Base-by-base conservation (phyloP, 108 stramenopile species). In the Nitzschia putrida region DNA sequence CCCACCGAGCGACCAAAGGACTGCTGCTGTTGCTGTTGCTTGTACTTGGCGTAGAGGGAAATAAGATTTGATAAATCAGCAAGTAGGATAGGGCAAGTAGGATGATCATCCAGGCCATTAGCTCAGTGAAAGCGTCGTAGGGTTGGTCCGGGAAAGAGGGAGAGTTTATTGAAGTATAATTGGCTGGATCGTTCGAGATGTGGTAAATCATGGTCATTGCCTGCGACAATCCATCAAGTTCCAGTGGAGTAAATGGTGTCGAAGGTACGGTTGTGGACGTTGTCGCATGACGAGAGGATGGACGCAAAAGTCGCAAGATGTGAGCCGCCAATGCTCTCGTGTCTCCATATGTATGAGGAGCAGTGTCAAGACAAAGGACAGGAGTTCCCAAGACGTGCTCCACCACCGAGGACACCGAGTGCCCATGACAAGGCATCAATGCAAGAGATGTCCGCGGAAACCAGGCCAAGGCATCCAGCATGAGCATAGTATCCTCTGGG, bases 31-130 rank as follows among this genome's bases (percentile, higher is more conserved):
- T 34, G 29, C 29, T 34, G 29, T 4, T 34, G 4, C 29, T 34
- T 1, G 29, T 4, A 34, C 29, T 34, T 34, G 29, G 4, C 4
- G 29, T 34, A 34, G 29, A 34, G 29, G 29, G 29, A 34, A 34
- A 34, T 4, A 34, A 4, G 29, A 34, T 34, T 34, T 34, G 29
- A 34, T 34, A 4, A 4, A 34, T 34, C 29, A 34, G 29, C 29
- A 34, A 34, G 29, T 34, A 34, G 29, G 29, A 34, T 34, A 34
- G 29, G 29, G 29, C 1, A 34, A 34, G 29, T 1, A 34, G 29
- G 29, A 74, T n/a, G 3, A 74, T 24, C 9, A 74, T 0, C 74
- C 74, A 74, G 13, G 74, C 66, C 7, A 74, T 40, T n/a, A 68
- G 54, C 21, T 68, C 59, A 6, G 74, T 53, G 50, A 74, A 74